Percentiles rank a stretch among this genome's conserved stretches.
These are phyloP conservation scores for Pythium rhizo-oryzae DNA, from an alignment of 352 stramenopile species.

Conservation along the genomic window DNA sequence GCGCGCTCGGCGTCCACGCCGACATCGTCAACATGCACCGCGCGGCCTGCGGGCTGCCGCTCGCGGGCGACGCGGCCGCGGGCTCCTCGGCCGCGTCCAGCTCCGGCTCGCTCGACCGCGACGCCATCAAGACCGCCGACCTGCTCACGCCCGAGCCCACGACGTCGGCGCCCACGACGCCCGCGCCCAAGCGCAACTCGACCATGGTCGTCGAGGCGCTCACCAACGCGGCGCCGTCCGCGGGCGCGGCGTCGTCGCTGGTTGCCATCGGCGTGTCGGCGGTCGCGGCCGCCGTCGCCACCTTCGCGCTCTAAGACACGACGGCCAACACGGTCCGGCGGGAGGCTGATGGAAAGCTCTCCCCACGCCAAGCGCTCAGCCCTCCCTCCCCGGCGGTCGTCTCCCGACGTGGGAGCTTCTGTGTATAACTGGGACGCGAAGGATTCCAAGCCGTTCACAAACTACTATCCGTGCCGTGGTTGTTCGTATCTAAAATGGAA, in stretches of 20 bases:
- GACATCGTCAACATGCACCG: constrained; percentile 27
- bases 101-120: constrained; percentile 10
- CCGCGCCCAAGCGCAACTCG: constrained; percentile 24
- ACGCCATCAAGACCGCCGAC: background rate
- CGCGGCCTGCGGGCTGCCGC: constrained; percentile 19
- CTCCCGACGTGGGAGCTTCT: background rate
- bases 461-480: no score
- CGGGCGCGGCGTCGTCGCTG: background rate
- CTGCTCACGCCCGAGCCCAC: constrained; percentile 6
- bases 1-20: constrained; percentile 14
- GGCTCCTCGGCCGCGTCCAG: background rate
- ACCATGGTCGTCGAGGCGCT: constrained; percentile 24
- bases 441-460: background rate
- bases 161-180: constrained; percentile 1
- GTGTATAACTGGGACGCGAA: background rate
- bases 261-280: constrained; percentile 2
- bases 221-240: constrained; percentile 16
- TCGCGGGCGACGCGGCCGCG: background rate
- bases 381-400: no score
- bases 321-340: background rate
- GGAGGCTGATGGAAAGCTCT: background rate
- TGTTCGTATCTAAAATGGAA: constrained; percentile 12
- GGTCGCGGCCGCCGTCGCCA: constrained; percentile 14
- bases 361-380: no score
- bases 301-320: constrained; percentile 17